phyloP scores from a whole-genome alignment of 345 rosid species.

The Ailanthus altissimus region DNA sequence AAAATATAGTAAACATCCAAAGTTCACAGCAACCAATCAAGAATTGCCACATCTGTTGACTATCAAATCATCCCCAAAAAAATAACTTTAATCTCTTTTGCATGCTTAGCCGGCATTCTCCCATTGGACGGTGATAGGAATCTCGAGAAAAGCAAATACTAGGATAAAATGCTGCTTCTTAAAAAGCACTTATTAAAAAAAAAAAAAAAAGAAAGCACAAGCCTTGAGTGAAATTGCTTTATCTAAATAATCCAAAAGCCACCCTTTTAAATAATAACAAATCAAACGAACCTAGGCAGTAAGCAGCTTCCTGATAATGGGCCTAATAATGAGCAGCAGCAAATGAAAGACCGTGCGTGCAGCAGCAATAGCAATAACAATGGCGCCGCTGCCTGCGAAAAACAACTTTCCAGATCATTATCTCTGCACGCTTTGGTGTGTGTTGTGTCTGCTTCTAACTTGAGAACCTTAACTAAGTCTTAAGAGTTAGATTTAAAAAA shows the following conservation, averaged over 20 bases:
- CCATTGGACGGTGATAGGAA: not conserved
- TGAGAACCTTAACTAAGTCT: too few species aligned
- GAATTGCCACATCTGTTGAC: not conserved
- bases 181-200: not conserved
- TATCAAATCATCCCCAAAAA: not conserved
- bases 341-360: slow-evolving; percentile 14
- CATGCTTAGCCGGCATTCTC: not conserved
- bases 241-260: not conserved
- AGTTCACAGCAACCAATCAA: not conserved
- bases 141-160: not conserved
- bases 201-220: too few species aligned
- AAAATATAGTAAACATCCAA: not conserved
- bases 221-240: not conserved
- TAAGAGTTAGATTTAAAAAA: not conserved
- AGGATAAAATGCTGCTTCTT: not conserved
- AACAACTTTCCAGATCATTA: slow-evolving; percentile 11
- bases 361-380: too few species aligned
- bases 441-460: too few species aligned
- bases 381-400: not conserved
- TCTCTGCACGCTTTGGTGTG: not conserved
- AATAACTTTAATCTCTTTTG: too few species aligned
- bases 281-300: not conserved
- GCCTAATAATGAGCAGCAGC: slow-evolving; percentile 36
- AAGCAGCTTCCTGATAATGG: slow-evolving; percentile 36
- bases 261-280: not conserved